A percentile compares a stretch with the other conserved stretches of the same genome.
Conservation (phyloP, 1,284 basidiomycete genomes). For the Volvariella surrecta region DNA sequence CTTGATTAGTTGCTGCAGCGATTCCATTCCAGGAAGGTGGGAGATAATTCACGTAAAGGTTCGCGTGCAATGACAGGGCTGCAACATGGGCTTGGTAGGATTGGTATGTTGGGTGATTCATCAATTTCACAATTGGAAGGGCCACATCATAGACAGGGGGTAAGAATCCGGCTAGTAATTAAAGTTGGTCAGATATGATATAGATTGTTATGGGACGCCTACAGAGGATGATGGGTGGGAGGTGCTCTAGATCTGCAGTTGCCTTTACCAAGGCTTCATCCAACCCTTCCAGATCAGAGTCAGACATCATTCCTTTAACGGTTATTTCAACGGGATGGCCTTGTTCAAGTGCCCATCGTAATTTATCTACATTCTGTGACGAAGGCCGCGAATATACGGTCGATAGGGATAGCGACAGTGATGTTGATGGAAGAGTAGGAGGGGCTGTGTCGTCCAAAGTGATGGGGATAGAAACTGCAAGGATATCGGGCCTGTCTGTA, state of each 20-base stretch:
- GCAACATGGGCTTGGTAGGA: slow-evolving; percentile 70
- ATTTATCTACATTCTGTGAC: slow-evolving; percentile 38
- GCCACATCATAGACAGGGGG: slow-evolving; percentile 75
- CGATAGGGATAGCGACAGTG: slow-evolving; percentile 42
- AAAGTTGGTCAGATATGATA: neutral
- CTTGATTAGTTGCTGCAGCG: slow-evolving; percentile 22
- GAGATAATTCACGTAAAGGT: slow-evolving; percentile 68
- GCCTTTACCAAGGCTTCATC: slow-evolving; percentile 68
- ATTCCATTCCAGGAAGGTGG: slow-evolving; percentile 67
- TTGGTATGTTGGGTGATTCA: slow-evolving; percentile 66
- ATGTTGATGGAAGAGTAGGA: slow-evolving; percentile 28
- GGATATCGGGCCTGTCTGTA: slow-evolving; percentile 18
- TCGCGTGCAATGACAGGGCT: slow-evolving; percentile 68
- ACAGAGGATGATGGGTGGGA: slow-evolving; percentile 70
- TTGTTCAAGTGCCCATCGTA: slow-evolving; percentile 56
- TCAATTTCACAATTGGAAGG: slow-evolving; percentile 67
- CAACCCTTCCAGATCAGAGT: slow-evolving; percentile 60
- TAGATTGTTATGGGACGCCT: slow-evolving; percentile 21
- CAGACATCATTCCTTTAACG: slow-evolving; percentile 45
- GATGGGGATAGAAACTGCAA: slow-evolving; percentile 52
- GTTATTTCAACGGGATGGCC: slow-evolving; percentile 63
- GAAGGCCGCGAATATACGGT: slow-evolving; percentile 44
- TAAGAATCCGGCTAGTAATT: slow-evolving; percentile 62
- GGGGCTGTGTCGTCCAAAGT: slow-evolving; percentile 36
- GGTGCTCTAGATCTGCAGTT: slow-evolving; percentile 32